Conservation (phyloP, 2,329 filamentous ascomycete genomes). For the Phyllosticta ampelicida region DNA sequence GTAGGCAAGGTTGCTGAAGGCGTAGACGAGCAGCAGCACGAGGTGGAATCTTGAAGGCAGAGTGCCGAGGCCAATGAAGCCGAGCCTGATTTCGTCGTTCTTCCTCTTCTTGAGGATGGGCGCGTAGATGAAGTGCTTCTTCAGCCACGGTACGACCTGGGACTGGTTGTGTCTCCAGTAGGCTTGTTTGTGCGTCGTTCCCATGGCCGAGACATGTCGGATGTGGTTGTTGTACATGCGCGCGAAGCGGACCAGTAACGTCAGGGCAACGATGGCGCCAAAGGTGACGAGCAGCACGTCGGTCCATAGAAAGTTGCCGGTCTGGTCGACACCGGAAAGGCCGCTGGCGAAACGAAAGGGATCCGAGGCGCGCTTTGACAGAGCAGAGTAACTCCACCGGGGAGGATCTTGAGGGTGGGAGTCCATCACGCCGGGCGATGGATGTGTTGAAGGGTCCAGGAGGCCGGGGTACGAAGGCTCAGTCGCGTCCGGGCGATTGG, state of each 20-base stretch:
- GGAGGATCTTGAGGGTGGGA: not conserved
- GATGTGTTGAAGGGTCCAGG: not conserved
- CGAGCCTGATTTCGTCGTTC: slow-evolving; percentile 62
- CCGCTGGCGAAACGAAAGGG: slow-evolving; percentile 32
- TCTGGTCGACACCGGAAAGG: slow-evolving; percentile 38
- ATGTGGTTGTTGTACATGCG: slow-evolving; percentile 34
- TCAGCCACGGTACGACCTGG: slow-evolving; percentile 45
- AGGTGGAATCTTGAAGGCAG: slow-evolving; percentile 71
- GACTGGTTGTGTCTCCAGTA: slow-evolving; percentile 38
- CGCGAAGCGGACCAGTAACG: slow-evolving; percentile 31
- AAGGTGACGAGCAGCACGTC: slow-evolving; percentile 31
- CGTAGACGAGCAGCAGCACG: slow-evolving; percentile 55
- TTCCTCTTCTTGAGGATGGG: slow-evolving; percentile 66
- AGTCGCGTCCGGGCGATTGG: not conserved
- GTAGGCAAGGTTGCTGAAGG: slow-evolving; percentile 66
- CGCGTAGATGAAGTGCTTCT: slow-evolving; percentile 55
- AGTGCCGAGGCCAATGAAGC: slow-evolving; percentile 62
- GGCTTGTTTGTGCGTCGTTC: slow-evolving; percentile 29
- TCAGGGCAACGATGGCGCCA: slow-evolving; percentile 23
- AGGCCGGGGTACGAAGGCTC: not conserved
- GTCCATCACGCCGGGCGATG: slow-evolving; percentile 5
- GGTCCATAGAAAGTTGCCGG: slow-evolving; percentile 36
- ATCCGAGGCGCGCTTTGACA: slow-evolving; percentile 12
- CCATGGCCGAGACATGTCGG: slow-evolving; percentile 36
- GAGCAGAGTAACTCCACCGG: slow-evolving; percentile 1